A percentile compares a stretch with the other conserved stretches of the same genome.
Evolutionary conservation across 1,284 basidiomycete genomes (phyloP).

Genomic region (Ustilago esculenta): DNA sequence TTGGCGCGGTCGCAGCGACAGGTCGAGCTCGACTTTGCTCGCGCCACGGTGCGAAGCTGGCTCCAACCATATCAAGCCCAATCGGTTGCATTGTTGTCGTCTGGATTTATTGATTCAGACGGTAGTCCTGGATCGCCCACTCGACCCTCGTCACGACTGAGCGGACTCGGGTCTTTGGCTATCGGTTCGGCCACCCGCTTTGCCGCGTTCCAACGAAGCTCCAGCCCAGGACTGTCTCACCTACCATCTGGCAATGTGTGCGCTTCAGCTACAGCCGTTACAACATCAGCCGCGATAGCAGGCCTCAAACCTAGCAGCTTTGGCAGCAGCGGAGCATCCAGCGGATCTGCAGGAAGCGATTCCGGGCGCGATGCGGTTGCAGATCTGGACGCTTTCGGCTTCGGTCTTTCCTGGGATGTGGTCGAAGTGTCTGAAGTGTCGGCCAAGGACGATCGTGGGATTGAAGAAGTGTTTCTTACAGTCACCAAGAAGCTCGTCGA

Average conservation of each 20-base stretch:
- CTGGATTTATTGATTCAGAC: neutral
- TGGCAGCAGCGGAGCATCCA: conserved; percentile 24
- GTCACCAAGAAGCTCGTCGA: conserved; percentile 56
- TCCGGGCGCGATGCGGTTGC: conserved; percentile 5
- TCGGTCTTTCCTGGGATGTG: conserved; percentile 28
- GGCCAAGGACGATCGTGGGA: conserved; percentile 49
- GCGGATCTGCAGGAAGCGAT: conserved; percentile 22
- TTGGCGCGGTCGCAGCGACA: conserved; percentile 67
- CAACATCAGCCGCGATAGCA: neutral
- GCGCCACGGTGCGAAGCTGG: conserved; percentile 67
- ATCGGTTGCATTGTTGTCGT: neutral
- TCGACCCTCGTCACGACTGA: conserved; percentile 82
- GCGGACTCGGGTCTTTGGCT: conserved; percentile 70
- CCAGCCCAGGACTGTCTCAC: conserved; percentile 13
- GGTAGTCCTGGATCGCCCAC: conserved; percentile 69
- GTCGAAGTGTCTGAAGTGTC: conserved; percentile 56
- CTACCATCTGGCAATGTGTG: neutral
- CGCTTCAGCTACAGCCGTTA: neutral
- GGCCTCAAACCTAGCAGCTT: conserved; percentile 25
- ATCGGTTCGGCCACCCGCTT: conserved; percentile 30
- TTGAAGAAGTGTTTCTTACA: conserved; percentile 52
- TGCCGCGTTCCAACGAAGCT: conserved; percentile 22
- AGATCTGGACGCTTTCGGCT: conserved; percentile 4
- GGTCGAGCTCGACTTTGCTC: conserved; percentile 81
- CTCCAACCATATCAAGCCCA: conserved; percentile 69